Evolutionary conservation across 345 rosid species (phyloP).

Genomic region (Heritiera littoralis): DNA sequence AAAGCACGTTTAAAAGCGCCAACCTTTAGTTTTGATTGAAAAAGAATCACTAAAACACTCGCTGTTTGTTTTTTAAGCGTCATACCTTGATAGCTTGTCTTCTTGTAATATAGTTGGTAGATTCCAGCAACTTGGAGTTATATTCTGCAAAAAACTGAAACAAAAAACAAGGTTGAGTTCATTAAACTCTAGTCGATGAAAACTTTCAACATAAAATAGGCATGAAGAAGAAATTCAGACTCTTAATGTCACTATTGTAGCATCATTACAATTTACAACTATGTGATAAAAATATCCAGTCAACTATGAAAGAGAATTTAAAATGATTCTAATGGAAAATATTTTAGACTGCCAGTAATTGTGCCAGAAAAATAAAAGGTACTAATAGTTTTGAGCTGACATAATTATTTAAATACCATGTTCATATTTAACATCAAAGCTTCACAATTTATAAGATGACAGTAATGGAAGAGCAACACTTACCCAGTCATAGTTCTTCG

Average conservation of each 20-base stretch:
- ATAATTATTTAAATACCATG: neutral
- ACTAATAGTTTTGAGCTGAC: neutral
- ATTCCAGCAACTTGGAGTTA: constrained; percentile 88
- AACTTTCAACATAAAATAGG: constrained; percentile 2
- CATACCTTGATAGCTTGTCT: constrained; percentile 93
- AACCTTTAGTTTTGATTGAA: neutral
- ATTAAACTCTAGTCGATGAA: constrained; percentile 18
- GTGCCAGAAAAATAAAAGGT: neutral
- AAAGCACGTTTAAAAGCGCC: neutral
- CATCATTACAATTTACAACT: neutral
- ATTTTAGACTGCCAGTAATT: neutral
- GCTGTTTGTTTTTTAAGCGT: neutral
- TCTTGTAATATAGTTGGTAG: constrained; percentile 88
- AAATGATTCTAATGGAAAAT: neutral
- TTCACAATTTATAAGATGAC: neutral
- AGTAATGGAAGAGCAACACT: constrained; percentile 16
- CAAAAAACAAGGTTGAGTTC: constrained; percentile 21
- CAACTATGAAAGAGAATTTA: neutral
- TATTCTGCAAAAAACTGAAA: constrained; percentile 85
- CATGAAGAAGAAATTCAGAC: neutral
- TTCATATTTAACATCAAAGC: neutral
- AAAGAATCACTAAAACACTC: neutral
- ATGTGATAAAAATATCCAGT: constrained; percentile 5
- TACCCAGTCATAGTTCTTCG: constrained; percentile 94
- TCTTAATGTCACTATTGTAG: neutral